phyloP scores from a whole-genome alignment of 73 alveolate species.

The Stentor roeselii region DNA sequence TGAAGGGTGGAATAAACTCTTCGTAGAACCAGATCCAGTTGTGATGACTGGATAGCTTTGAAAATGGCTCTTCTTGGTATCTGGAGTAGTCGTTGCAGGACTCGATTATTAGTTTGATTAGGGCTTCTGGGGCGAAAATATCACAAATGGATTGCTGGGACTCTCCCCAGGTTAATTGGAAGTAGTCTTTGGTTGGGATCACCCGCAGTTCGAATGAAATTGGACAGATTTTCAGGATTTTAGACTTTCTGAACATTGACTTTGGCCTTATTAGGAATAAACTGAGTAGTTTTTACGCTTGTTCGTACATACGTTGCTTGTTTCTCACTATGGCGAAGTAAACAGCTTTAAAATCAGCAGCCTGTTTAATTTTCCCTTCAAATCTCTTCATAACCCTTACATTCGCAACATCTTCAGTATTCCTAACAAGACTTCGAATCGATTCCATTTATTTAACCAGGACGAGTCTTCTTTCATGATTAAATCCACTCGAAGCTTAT shows the following conservation, averaged over 20 bases:
- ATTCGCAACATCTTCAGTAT: background rate
- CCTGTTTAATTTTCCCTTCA: background rate
- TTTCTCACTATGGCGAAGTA: background rate
- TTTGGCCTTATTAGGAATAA: background rate
- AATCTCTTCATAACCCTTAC: background rate
- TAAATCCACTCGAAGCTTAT: too few relatives aligned
- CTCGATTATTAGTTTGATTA: background rate
- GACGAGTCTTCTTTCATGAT: too few relatives aligned
- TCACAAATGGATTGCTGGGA: background rate
- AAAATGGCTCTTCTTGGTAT: constrained; percentile 1
- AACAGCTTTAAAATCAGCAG: background rate
- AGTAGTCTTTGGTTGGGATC: background rate
- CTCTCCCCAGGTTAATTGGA: background rate
- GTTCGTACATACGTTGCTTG: background rate
- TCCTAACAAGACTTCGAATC: background rate
- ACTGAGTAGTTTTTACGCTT: constrained; percentile 18
- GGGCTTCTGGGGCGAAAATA: background rate
- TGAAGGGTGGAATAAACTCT: background rate
- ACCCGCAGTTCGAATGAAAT: background rate
- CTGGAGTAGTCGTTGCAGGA: background rate
- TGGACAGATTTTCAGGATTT: constrained; percentile 9
- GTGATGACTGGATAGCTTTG: background rate
- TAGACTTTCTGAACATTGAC: background rate
- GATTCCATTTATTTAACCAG: background rate
- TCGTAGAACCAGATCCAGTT: constrained; percentile 16